Percentiles rank a stretch among this genome's conserved stretches.
These are phyloP conservation scores for Circinella minor DNA, from an alignment of 371 early-diverging fungal species.

Conservation along the genomic window DNA sequence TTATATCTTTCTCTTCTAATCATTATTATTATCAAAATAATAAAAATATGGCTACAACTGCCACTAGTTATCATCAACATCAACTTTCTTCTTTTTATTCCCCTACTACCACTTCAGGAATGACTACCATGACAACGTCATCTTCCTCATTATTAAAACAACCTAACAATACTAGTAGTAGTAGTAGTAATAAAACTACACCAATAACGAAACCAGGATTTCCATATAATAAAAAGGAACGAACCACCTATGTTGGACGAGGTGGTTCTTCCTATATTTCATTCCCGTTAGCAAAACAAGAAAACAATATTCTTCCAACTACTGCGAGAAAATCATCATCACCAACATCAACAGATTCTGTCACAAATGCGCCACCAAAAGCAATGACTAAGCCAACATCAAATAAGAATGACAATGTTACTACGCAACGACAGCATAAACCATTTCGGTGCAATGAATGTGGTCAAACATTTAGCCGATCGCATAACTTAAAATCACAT, in stretches of 20 bases:
- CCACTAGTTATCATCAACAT: too few relatives aligned
- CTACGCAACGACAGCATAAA: constrained; percentile 9
- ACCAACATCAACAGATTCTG: not conserved
- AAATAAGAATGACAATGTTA: not conserved
- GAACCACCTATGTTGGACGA: not conserved
- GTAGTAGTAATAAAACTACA: not conserved
- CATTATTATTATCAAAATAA: not conserved
- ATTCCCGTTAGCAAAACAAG: not conserved
- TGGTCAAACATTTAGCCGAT: constrained; percentile 43
- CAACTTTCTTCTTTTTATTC: too few relatives aligned
- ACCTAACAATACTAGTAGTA: too few relatives aligned
- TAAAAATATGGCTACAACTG: too few relatives aligned
- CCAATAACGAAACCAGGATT: not conserved
- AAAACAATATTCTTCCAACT: not conserved
- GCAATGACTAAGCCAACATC: too few relatives aligned
- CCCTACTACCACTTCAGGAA: too few relatives aligned
- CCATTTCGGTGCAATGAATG: constrained; percentile 42
- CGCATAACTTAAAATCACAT: constrained; percentile 54
- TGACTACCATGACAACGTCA: too few relatives aligned
- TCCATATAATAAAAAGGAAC: constrained; percentile 4
- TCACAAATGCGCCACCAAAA: too few relatives aligned
- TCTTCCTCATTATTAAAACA: too few relatives aligned
- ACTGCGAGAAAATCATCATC: not conserved
- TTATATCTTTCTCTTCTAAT: not conserved
- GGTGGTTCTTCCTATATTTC: constrained; percentile 3